Conservation (phyloP, 768 basidiomycete species). For the Panaeolus cyanescens region DNA sequence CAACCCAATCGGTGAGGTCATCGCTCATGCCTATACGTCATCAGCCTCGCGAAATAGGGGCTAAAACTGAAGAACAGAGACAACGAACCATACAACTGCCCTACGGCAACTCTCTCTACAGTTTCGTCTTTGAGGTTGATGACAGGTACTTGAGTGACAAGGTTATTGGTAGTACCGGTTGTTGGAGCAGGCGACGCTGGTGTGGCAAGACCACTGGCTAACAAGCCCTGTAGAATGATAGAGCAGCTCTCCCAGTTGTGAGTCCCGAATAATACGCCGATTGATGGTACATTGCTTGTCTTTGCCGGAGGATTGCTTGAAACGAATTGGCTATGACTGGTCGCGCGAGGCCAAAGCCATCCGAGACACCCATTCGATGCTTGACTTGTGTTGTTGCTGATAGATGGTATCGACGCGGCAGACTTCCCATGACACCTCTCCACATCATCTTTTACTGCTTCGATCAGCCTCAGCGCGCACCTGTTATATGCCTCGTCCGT, state of each 20-base stretch:
- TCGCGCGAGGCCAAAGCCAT: constrained; percentile 6
- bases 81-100: constrained; percentile 78
- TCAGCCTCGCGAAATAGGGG: neutral
- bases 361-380: constrained; percentile 7
- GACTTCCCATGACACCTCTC: constrained; percentile 1
- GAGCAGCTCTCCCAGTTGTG: constrained; percentile 78
- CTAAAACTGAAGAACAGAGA: neutral
- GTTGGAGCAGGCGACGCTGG: constrained; percentile 10
- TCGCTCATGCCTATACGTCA: constrained; percentile 76
- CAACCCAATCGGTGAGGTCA: constrained; percentile 72
- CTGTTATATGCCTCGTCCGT: constrained; percentile 77
- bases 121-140: constrained; percentile 52
- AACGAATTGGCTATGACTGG: neutral
- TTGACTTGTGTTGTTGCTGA: neutral
- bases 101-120: constrained; percentile 69
- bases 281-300: constrained; percentile 12
- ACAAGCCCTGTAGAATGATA: constrained; percentile 64
- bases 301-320: neutral
- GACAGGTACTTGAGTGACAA: constrained; percentile 13
- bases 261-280: constrained; percentile 84
- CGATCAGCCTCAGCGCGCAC: constrained; percentile 59
- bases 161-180: neutral
- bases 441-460: constrained; percentile 57
- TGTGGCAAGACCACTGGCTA: constrained; percentile 50
- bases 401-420: neutral